phyloP scores from a whole-genome alignment of 441 rosid genomes.

The Brassica hybrid region DNA sequence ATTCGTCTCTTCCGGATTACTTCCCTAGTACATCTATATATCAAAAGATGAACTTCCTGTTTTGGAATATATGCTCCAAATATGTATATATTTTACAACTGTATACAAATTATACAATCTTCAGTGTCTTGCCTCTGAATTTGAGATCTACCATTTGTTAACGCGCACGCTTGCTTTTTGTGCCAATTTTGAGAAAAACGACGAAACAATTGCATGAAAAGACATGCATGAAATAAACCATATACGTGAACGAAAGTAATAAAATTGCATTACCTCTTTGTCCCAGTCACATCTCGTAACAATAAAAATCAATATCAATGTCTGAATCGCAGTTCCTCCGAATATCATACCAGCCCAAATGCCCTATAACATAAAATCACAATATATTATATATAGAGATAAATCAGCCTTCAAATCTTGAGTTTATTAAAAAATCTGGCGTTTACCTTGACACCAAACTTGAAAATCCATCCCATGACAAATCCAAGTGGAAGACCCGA shows the following conservation, averaged over 20 bases:
- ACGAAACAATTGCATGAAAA: neutral
- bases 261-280: neutral
- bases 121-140: neutral
- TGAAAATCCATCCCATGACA: constrained; percentile 60
- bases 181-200: neutral
- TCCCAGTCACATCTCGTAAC: neutral
- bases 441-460: constrained; percentile 58
- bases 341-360: neutral
- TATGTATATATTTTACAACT: neutral
- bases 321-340: neutral
- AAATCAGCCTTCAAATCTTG: neutral
- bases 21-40: no score
- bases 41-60: neutral
- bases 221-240: neutral
- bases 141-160: neutral
- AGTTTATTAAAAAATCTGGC: neutral
- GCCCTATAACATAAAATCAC: neutral
- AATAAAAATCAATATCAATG: neutral
- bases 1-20: no score
- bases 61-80: neutral
- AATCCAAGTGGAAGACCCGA: constrained; percentile 78
- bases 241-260: neutral
- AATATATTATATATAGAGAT: neutral
- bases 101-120: neutral
- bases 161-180: constrained; percentile 21